Percentiles rank a stretch among this genome's conserved stretches.
Conservation (phyloP, 768 basidiomycete species). For the Collybiopsis confluens region DNA sequence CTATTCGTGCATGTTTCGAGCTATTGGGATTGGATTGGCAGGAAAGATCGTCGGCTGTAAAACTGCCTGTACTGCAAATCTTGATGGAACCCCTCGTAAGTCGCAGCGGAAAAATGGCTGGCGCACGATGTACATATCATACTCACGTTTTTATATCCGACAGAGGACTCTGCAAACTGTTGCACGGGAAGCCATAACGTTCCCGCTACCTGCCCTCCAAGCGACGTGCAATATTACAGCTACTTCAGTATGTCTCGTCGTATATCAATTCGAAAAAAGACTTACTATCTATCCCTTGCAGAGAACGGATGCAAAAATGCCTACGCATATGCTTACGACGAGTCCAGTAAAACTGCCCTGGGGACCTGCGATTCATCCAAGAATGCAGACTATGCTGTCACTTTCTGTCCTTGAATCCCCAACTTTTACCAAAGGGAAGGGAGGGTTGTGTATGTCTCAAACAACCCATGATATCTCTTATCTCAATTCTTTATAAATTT, state of each 20-base stretch:
- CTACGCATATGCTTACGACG: conserved; percentile 44
- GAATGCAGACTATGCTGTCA: conserved; percentile 29
- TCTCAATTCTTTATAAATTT: too few species aligned
- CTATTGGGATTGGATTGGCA: too few species aligned
- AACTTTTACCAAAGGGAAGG: too few species aligned
- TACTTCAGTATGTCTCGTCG: conserved; percentile 43
- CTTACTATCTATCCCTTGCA: conserved; percentile 6
- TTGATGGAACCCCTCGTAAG: conserved; percentile 32
- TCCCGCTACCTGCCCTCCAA: conserved; percentile 41
- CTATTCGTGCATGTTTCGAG: too few species aligned
- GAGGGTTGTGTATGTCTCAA: too few species aligned
- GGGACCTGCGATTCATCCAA: conserved; percentile 32
- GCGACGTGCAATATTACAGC: conserved; percentile 41
- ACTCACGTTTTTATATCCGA: too few species aligned
- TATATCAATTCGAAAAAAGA: too few species aligned
- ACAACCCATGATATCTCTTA: too few species aligned
- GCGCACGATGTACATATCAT: too few species aligned
- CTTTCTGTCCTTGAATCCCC: conserved; percentile 31
- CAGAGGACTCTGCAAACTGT: conserved; percentile 19
- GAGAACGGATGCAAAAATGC: conserved; percentile 31
- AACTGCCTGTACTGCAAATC: conserved; percentile 35
- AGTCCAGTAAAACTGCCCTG: conserved; percentile 38
- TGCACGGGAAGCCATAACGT: conserved; percentile 24
- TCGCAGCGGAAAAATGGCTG: conserved; percentile 29
- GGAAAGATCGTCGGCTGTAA: conserved; percentile 36